Conservation (phyloP, 2,329 filamentous ascomycete genomes). For the Hortaea sp. region DNA sequence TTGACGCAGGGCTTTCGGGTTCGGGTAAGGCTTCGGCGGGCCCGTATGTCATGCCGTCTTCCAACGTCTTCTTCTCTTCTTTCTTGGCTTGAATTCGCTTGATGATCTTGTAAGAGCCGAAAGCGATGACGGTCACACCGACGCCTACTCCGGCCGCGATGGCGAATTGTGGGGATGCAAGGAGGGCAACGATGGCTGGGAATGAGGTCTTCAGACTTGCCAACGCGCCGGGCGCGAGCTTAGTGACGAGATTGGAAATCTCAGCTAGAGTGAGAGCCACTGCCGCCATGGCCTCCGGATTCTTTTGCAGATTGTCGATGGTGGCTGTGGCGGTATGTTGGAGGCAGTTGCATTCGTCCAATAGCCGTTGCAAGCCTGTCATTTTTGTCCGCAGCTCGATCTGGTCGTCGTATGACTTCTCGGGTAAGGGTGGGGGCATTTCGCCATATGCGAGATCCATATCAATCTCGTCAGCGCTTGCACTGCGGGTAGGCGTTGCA, state of each 20-base stretch:
- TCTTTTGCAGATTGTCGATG: slow-evolving; percentile 70
- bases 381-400: slow-evolving; percentile 58
- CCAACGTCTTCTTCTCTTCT: slow-evolving; percentile 19
- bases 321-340: slow-evolving; percentile 76
- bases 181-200: slow-evolving; percentile 74
- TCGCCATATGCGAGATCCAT: slow-evolving; percentile 89
- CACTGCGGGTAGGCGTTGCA: slow-evolving; percentile 21
- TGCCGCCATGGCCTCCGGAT: slow-evolving; percentile 83
- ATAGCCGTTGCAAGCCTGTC: slow-evolving; percentile 60
- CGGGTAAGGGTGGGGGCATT: slow-evolving; percentile 58
- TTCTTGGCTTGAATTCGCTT: slow-evolving; percentile 59
- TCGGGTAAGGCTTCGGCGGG: slow-evolving; percentile 1
- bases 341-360: slow-evolving; percentile 81
- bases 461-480: slow-evolving; percentile 52
- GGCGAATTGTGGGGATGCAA: slow-evolving; percentile 85
- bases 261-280: slow-evolving; percentile 89
- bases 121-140: slow-evolving; percentile 88
- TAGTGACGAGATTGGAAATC: slow-evolving; percentile 69
- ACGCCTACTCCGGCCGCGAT: slow-evolving; percentile 83
- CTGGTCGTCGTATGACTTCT: slow-evolving; percentile 39
- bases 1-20: slow-evolving; percentile 11
- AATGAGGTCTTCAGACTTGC: slow-evolving; percentile 67
- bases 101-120: slow-evolving; percentile 95
- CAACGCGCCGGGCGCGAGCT: slow-evolving; percentile 76
- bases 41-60: slow-evolving; percentile 11